Evolutionary conservation across 805 yeast species (phyloP), one percentile per base, ranked within the genome.

Genomic region (Phaffomyces opuntiae): DNA sequence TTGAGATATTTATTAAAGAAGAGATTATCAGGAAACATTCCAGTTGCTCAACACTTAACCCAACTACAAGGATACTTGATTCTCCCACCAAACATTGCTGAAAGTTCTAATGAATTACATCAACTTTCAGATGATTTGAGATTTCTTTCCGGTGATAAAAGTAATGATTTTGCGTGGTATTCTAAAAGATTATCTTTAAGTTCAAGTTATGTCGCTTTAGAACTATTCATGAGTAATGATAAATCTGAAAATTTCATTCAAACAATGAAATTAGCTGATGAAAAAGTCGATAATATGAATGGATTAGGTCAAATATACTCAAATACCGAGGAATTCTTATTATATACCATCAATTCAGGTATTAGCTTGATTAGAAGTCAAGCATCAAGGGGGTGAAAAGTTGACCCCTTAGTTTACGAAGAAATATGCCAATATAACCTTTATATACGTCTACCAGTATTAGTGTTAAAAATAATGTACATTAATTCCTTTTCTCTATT

Each of bases 111-210:
- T 34, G 95, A 87, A 57, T 73, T 93, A 46, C 84, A 81, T 54
- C 74, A 77, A 43, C 70, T 90, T 46, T 74, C 88, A 12, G 98
- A 91, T 65, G 98, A 93, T 60, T 72, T 91, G 48, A 77, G 87
- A 39, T 88, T 66, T 63, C 80, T 78, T 54, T 80, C 96, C 0
- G 93, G 90, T 11, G 97, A 90, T 60, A 58, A 64, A 44, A 76
- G 93, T 19, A 80, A 80, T 52, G 96, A 88, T 62, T 81, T 85
- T 61, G 83, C 87, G 4, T 91, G 99, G 99, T 91, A 91, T 63
- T 70, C 95, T n/a, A 86, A 89, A 59, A 72, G 99, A 52, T 67
- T 83, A 14, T 75, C 85, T 9, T 60, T 91, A 14, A 75, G 86
- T 24, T 72, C 84, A 2, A 74, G 84, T 2, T 87, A 86, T 62